These are phyloP conservation scores for Gardenia jasminoides DNA, from an alignment of 257 asterid species.

Conservation along the genomic window DNA sequence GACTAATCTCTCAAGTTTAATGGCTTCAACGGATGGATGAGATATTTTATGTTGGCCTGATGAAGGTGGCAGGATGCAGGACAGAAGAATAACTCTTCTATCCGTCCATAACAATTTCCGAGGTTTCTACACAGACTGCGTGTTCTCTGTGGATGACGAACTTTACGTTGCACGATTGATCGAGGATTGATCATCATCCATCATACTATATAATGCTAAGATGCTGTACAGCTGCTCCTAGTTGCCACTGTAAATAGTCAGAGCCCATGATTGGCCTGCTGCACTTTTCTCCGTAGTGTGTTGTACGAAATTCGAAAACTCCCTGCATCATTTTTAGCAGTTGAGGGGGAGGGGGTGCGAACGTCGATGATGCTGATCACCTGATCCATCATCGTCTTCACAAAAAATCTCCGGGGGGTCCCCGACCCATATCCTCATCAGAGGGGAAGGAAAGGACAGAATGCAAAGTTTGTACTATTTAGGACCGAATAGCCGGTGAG, in stretches of 20 bases:
- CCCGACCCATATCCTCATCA: background rate
- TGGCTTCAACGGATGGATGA: too few species aligned
- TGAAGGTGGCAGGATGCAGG: background rate
- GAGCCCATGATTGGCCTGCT: conserved; percentile 21
- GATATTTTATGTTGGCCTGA: too few species aligned
- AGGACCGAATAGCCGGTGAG: too few species aligned
- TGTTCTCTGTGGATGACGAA: conserved; percentile 1
- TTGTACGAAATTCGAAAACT: conserved; percentile 6
- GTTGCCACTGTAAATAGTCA: conserved; percentile 1
- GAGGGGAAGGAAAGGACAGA: too few species aligned
- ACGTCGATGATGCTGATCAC: background rate
- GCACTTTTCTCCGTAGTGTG: background rate
- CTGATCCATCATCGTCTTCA: background rate
- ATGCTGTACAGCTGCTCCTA: conserved; percentile 12
- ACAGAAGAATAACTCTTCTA: background rate
- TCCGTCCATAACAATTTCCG: conserved; percentile 9
- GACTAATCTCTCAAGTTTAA: too few species aligned
- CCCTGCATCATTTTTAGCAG: background rate
- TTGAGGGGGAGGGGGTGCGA: background rate
- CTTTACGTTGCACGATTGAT: background rate
- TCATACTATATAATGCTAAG: background rate
- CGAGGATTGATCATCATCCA: background rate
- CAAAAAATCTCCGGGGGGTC: background rate
- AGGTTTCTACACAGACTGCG: background rate
- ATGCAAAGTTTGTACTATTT: too few species aligned